phyloP scores from a whole-genome alignment of 352 stramenopile species.

The Aphanomyces invadans region DNA sequence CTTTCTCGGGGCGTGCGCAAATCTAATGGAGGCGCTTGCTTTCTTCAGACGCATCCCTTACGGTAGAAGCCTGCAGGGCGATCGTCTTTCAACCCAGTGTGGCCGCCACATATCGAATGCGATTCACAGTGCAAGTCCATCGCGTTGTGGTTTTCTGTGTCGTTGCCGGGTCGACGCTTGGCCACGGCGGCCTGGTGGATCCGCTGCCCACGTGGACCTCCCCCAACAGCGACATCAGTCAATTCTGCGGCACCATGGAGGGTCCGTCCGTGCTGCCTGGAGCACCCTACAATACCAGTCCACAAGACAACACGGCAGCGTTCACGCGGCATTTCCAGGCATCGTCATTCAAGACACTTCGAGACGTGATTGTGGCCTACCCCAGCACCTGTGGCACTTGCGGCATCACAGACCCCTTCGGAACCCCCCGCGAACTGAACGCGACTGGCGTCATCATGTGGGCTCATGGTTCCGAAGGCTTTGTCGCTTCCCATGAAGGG shows the following conservation, averaged over 20 bases:
- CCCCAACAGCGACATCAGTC: not conserved
- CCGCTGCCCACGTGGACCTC: not conserved
- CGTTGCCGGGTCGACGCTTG: not conserved
- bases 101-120: not conserved
- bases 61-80: not conserved
- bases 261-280: not conserved
- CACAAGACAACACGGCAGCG: not conserved
- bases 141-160: not conserved
- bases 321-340: slow-evolving; percentile 14
- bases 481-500: slow-evolving; percentile 31
- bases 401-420: slow-evolving; percentile 1
- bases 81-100: too few species aligned
- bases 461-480: slow-evolving; percentile 28
- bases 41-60: not conserved
- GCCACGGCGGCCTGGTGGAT: slow-evolving; percentile 3
- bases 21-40: not conserved
- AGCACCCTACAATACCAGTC: slow-evolving; percentile 14
- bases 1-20: too few species aligned
- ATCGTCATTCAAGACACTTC: slow-evolving; percentile 10
- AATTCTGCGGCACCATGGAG: slow-evolving; percentile 7
- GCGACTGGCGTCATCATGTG: not conserved
- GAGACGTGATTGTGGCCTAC: slow-evolving; percentile 8
- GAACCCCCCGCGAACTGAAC: slow-evolving; percentile 3
- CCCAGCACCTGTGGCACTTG: not conserved
- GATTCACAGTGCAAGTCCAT: not conserved